These are phyloP conservation scores for Podospora anserina DNA, from an alignment of 495 filamentous ascomycete genomes.

Conservation along the genomic window DNA sequence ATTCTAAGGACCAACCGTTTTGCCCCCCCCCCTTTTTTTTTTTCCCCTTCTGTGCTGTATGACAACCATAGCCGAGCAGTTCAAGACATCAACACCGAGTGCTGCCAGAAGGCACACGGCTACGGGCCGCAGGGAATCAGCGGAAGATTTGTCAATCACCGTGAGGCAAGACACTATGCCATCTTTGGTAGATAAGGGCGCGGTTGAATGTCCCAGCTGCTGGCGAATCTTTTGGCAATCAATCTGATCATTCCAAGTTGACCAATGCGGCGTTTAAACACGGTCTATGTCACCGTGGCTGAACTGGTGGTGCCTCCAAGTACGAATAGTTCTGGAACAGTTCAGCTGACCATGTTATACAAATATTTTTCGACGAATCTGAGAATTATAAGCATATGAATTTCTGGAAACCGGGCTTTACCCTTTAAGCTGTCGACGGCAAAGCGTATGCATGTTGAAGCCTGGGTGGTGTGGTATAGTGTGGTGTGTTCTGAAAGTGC, in stretches of 20 bases:
- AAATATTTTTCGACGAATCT: background rate
- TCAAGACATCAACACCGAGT: background rate
- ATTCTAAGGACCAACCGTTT: background rate
- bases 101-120: background rate
- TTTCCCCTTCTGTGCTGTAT: background rate
- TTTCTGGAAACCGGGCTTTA: background rate
- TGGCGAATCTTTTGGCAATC: background rate
- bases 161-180: background rate
- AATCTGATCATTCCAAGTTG: background rate
- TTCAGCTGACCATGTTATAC: background rate
- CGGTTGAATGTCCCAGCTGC: background rate
- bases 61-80: conserved; percentile 1
- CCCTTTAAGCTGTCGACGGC: background rate
- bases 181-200: background rate
- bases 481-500: too few species aligned
- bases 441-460: background rate
- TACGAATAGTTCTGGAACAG: background rate
- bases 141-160: conserved; percentile 1
- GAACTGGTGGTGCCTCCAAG: background rate
- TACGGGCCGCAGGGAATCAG: conserved; percentile 1
- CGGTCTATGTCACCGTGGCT: background rate
- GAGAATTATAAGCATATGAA: background rate
- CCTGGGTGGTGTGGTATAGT: too few species aligned
- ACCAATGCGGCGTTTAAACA: too few species aligned
- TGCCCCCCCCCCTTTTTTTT: background rate